These are phyloP conservation scores for Omphalotus guepiniiformis DNA, from an alignment of 768 basidiomycete genomes.

Conservation along the genomic window DNA sequence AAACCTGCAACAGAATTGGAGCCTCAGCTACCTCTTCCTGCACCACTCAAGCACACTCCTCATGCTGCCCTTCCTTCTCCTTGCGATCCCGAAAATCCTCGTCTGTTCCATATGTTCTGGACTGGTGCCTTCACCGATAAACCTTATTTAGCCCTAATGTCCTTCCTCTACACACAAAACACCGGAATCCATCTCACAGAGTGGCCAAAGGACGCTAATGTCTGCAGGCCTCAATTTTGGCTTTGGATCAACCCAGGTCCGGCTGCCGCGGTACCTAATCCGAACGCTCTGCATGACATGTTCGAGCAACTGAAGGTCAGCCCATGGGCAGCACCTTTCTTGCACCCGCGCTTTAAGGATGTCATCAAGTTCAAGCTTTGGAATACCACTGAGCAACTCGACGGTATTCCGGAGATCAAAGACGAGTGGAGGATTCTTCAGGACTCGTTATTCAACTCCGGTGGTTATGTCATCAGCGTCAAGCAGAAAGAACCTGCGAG, in stretches of 20 bases:
- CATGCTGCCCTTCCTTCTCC: slow-evolving; percentile 36
- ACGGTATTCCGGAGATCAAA: slow-evolving; percentile 79
- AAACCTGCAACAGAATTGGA: slow-evolving; percentile 62
- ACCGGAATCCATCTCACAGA: slow-evolving; percentile 65
- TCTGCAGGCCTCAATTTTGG: slow-evolving; percentile 91
- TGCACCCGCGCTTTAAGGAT: slow-evolving; percentile 84
- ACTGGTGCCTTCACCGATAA: slow-evolving; percentile 96
- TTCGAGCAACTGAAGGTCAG: slow-evolving; percentile 69
- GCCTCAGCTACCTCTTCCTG: slow-evolving; percentile 42
- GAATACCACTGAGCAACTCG: slow-evolving; percentile 96
- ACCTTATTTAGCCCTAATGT: slow-evolving; percentile 88
- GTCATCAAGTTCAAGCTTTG: slow-evolving; percentile 91
- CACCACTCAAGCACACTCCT: slow-evolving; percentile 39
- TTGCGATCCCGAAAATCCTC: slow-evolving; percentile 75
- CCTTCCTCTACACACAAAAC: slow-evolving; percentile 92
- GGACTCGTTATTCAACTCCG: slow-evolving; percentile 81
- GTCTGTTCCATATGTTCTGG: slow-evolving; percentile 95
- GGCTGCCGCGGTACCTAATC: slow-evolving; percentile 79
- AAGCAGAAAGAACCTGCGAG: slow-evolving; percentile 28
- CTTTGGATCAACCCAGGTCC: slow-evolving; percentile 96
- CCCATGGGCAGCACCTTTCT: slow-evolving; percentile 90
- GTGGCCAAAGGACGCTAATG: slow-evolving; percentile 35
- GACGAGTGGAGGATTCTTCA: slow-evolving; percentile 80
- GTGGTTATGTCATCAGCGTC: slow-evolving; percentile 70
- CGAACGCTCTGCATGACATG: slow-evolving; percentile 77